These are phyloP conservation scores for Sclerotinia spermophila DNA, from an alignment of 2,329 filamentous ascomycete genomes.

Conservation along the genomic window DNA sequence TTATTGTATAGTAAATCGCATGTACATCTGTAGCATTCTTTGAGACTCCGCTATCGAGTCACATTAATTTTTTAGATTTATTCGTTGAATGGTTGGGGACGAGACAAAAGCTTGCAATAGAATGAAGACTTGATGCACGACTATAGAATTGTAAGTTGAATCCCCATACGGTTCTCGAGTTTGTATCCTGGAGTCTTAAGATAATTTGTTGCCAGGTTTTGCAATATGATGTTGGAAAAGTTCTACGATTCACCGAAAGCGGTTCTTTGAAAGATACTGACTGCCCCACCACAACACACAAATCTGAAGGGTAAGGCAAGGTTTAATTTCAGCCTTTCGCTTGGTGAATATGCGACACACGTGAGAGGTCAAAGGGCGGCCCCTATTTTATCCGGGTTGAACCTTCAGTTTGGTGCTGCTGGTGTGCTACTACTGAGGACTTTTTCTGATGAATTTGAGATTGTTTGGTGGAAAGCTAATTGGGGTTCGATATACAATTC, in stretches of 20 bases:
- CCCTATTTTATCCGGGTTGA: conserved; percentile 7
- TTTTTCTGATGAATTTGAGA: not conserved
- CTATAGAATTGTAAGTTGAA: not conserved
- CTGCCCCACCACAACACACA: conserved; percentile 17
- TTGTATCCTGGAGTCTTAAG: not conserved
- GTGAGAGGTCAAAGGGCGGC: conserved; percentile 5
- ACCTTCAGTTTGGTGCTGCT: not conserved
- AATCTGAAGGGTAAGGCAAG: conserved; percentile 3
- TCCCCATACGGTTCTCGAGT: not conserved
- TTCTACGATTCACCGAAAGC: conserved; percentile 17
- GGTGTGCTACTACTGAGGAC: not conserved
- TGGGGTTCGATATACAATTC: not conserved
- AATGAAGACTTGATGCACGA: not conserved
- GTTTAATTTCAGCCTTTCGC: conserved; percentile 19
- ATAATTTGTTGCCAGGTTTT: not conserved
- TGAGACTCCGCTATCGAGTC: conserved; percentile 31
- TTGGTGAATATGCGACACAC: not conserved
- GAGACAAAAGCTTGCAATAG: conserved; percentile 8
- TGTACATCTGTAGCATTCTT: conserved; percentile 33
- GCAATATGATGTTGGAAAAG: conserved; percentile 13
- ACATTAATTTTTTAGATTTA: conserved; percentile 24
- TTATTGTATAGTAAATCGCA: conserved; percentile 23
- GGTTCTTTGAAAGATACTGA: conserved; percentile 1
- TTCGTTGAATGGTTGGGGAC: conserved; percentile 21
- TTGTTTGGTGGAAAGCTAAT: not conserved